Base-by-base conservation (phyloP, 2,329 filamentous ascomycete genomes). In the Meredithiella fracta region DNA sequence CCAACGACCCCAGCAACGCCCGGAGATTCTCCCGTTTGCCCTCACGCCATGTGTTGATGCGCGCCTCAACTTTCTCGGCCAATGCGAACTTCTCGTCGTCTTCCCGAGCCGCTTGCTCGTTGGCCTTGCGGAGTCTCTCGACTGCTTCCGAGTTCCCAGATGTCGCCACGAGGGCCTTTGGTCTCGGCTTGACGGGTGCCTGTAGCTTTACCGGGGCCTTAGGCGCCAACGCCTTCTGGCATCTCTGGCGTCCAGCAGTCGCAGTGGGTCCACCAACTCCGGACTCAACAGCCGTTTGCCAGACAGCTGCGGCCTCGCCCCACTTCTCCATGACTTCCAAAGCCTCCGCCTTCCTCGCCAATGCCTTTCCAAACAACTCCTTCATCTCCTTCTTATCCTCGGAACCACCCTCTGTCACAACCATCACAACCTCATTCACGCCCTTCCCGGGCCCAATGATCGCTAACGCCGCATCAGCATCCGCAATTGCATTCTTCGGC, bases 301-400 rank as follows among this genome's bases (percentile, higher is more conserved):
- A 98, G 0, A 86, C 81, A 1, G 73, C 71, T 0, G 80, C 82
- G 1, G 92, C 92, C 53, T 97, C 91, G 2, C 72, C 70, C 91
- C 91, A 98, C 65, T 85, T 87, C 70, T 98, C 92, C 74, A 98
- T 84, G 65, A 95, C 85, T 67, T 98, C 92, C 6, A 97, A 74
- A 1, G 89, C 92, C 69, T 98, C 92, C 0, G 92, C 92, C 71
- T 97, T 97, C 55, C 92, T 84, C 70, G 86, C 91, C 29, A 97
- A 72, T 0, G 91, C 91, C 68, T 97, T 98, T 54, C 88, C 90
- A 65, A 85, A 97, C 60, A 95, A 86, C 17, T 95, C 90, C 60
- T 80, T 85, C 86, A 98, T 94, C 51, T 91, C 84, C 62, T 94
- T 92, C 20, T 72, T 72, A 56, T 83, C 75, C 34, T 81, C 76